Evolutionary conservation across 106 monocot genomes (phyloP).

Genomic region (Allium cepa): DNA sequence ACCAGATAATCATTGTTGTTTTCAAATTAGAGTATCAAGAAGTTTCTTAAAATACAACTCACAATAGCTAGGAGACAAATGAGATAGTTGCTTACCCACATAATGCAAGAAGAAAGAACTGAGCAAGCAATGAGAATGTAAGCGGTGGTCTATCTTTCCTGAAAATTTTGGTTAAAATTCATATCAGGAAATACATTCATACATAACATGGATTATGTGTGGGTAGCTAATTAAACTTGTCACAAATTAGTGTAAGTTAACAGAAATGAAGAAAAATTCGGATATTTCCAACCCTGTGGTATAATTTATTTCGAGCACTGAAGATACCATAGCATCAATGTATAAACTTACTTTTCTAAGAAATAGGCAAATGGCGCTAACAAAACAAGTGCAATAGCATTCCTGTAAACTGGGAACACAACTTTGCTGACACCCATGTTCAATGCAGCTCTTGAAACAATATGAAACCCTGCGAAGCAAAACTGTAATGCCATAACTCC

Average conservation of each 20-base stretch:
- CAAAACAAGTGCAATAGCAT: constrained; percentile 76
- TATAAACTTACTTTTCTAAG: constrained; percentile 64
- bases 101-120: constrained; percentile 68
- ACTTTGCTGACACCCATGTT: constrained; percentile 92
- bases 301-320: neutral
- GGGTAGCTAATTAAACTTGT: no score
- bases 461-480: constrained; percentile 84
- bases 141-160: constrained; percentile 74
- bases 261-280: neutral
- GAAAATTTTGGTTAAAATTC: constrained; percentile 1
- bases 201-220: no score
- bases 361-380: constrained; percentile 93
- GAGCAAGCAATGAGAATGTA: constrained; percentile 41
- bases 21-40: neutral
- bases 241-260: neutral
- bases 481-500: constrained; percentile 74
- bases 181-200: no score
- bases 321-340: neutral
- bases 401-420: constrained; percentile 85
- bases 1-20: neutral
- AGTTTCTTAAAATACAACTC: no score
- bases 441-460: constrained; percentile 71
- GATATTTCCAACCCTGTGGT: neutral
- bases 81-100: constrained; percentile 35
- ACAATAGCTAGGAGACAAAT: no score